These are phyloP conservation scores for Yarrowia alimentaria DNA, from an alignment of 805 yeast genomes.

Conservation along the genomic window DNA sequence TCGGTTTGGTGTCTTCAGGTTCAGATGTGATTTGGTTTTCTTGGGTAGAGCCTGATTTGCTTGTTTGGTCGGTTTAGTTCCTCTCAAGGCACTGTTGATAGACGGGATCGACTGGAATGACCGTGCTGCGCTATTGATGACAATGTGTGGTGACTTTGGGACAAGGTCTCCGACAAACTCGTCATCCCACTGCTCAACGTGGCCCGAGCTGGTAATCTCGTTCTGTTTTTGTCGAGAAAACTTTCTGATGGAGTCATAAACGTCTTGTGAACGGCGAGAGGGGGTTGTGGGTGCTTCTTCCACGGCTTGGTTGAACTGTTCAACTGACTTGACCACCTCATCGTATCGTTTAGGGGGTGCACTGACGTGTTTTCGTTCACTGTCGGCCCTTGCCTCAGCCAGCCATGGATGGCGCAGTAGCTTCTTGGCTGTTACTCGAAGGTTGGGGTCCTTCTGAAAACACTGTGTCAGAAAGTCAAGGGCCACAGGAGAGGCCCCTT, in stretches of 20 bases:
- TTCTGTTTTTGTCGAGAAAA: conserved; percentile 20
- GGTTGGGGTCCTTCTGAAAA: conserved; percentile 65
- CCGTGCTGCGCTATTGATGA: conserved; percentile 56
- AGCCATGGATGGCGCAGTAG: conserved; percentile 67
- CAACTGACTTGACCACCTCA: conserved; percentile 20
- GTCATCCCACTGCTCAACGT: conserved; percentile 26
- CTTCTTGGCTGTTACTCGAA: conserved; percentile 55
- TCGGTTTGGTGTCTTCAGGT: conserved; percentile 15
- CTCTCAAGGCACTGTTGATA: conserved; percentile 1
- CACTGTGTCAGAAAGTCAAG: conserved; percentile 65
- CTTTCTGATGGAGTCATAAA: conserved; percentile 15
- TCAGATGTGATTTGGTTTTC: too few relatives aligned
- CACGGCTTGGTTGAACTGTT: conserved; percentile 25
- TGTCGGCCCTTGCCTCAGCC: conserved; percentile 28
- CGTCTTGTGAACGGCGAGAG: not conserved
- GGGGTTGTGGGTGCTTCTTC: conserved; percentile 9
- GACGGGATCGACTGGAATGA: conserved; percentile 48
- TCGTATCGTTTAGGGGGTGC: conserved; percentile 12
- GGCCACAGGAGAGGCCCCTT: conserved; percentile 42
- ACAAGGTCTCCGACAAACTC: conserved; percentile 22
- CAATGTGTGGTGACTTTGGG: conserved; percentile 19
- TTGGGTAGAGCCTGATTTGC: too few relatives aligned
- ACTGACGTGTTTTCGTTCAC: conserved; percentile 16
- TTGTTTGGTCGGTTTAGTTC: too few relatives aligned
- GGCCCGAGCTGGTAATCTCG: conserved; percentile 13